Base-by-base conservation (phyloP, 305 asterid species). In the Vinca major region DNA sequence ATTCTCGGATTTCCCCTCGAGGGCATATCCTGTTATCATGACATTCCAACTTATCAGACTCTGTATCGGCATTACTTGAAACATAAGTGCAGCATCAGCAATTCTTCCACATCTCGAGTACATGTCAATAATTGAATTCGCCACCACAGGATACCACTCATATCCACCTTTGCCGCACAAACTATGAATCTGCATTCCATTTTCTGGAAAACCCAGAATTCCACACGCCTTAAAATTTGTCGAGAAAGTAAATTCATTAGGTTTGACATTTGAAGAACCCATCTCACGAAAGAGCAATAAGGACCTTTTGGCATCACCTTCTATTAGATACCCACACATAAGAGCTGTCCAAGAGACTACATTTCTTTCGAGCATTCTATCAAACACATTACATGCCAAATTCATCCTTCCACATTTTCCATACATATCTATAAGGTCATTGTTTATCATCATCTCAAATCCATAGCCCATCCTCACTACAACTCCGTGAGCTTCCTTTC, bases 281-380 rank as follows among this genome's bases (percentile, higher is more conserved):
- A 87, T 85, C 26, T 72, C 79, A 39, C 72, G 55, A 44, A 84
- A 73, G 60, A 87, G 89, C 69, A 73, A 68, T 21, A 85, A 60
- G 1, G 88, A 76, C 36, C 74, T 80, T 64, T 68, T 68, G 3
- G 80, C 82, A 60, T 76, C 67, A 66, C 81, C 76, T 7, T 44
- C 26, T 48, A 67, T 74, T 61, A 87, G 56, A 75, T 80, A 76
- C 51, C 80, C 89, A 70, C 84, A 76, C 88, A 84, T 85, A 20
- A 83, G 68, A 61, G 88, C 72, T 43, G 91, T 83, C 95, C 95
- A 87, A 60, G 91, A 82, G 67, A 87, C 90, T 49, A 85, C 86
- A 71, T 82, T 81, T 17, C 87, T 82, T 8, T 78, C 74, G 50
- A 72, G 79, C 95, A 88, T 88, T 83, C 40, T 66, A 56, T 80